These are phyloP conservation scores for Tardiomyces depauwii DNA, from an alignment of 1,139 yeast genomes.

Conservation along the genomic window DNA sequence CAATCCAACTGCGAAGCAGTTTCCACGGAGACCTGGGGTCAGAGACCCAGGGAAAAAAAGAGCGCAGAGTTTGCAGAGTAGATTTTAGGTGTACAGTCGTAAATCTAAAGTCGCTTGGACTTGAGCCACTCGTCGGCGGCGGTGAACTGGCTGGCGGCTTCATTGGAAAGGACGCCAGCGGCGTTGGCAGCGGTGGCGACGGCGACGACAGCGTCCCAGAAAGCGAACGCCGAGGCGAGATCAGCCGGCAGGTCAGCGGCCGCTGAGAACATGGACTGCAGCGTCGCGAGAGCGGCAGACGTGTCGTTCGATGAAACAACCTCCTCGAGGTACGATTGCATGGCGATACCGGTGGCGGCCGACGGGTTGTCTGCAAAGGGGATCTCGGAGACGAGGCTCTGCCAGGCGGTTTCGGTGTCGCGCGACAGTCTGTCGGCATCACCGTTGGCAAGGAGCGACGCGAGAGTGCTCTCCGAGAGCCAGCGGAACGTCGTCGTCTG, in stretches of 20 bases:
- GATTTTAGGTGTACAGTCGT: background rate
- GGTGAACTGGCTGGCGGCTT: conserved; percentile 26
- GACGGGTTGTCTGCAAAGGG: conserved; percentile 49
- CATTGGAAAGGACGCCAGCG: conserved; percentile 27
- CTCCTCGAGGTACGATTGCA: conserved; percentile 28
- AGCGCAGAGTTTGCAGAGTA: no score
- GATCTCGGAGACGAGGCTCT: conserved; percentile 38
- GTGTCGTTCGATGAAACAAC: conserved; percentile 4
- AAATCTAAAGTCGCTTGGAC: conserved; percentile 6
- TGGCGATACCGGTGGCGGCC: conserved; percentile 29
- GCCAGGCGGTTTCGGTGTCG: conserved; percentile 40
- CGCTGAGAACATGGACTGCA: conserved; percentile 6
- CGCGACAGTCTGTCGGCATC: conserved; percentile 34
- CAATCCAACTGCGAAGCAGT: no score
- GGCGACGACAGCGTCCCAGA: conserved; percentile 26
- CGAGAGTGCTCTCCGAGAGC: conserved; percentile 43
- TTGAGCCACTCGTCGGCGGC: conserved; percentile 36
- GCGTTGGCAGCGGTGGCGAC: conserved; percentile 26
- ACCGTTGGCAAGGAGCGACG: conserved; percentile 43
- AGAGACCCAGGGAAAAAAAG: no score
- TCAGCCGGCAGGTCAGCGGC: conserved; percentile 29
- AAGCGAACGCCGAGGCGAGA: conserved; percentile 32
- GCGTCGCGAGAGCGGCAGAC: background rate
- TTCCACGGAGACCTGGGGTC: no score
- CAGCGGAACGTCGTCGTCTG: conserved; percentile 42